phyloP scores from a whole-genome alignment of 2,329 filamentous ascomycete species.

The Ceratocystis huliohia region DNA sequence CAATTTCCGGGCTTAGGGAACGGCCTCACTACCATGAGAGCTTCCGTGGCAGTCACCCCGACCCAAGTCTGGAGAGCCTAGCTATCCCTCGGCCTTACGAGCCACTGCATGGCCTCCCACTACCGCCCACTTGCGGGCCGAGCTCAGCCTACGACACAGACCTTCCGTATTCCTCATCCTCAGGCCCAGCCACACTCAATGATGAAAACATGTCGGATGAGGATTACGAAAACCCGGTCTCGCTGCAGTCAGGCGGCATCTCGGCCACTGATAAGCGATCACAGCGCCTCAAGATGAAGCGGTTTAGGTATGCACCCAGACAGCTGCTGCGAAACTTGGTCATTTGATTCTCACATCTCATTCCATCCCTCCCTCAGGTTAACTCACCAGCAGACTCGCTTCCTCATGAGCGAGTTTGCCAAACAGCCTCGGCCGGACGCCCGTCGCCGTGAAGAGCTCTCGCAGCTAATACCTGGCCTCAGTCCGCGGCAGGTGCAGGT shows the following conservation, averaged over 20 bases:
- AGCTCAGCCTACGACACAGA: background rate
- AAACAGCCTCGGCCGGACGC: conserved; percentile 91
- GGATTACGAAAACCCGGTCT: conserved; percentile 26
- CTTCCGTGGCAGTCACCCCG: background rate
- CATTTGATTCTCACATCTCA: background rate
- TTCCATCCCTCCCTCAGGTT: conserved; percentile 42
- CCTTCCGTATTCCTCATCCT: background rate
- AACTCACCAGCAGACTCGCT: conserved; percentile 93
- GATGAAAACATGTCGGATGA: conserved; percentile 41
- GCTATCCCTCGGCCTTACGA: background rate
- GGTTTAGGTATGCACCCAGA: conserved; percentile 51
- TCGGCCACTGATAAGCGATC: conserved; percentile 43
- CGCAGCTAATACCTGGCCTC: conserved; percentile 78
- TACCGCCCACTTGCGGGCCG: background rate
- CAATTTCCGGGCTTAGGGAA: background rate
- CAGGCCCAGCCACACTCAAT: conserved; percentile 30
- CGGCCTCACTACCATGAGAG: background rate
- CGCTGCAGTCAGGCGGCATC: conserved; percentile 30
- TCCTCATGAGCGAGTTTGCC: conserved; percentile 92
- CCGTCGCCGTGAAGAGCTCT: conserved; percentile 73
- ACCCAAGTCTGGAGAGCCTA: background rate
- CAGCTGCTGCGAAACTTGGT: background rate
- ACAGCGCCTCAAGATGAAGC: conserved; percentile 58
- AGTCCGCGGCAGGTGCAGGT: conserved; percentile 91
- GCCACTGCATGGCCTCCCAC: background rate